Conservation (phyloP, 208 protist species). For the Acanthamoeba triangularis region DNA sequence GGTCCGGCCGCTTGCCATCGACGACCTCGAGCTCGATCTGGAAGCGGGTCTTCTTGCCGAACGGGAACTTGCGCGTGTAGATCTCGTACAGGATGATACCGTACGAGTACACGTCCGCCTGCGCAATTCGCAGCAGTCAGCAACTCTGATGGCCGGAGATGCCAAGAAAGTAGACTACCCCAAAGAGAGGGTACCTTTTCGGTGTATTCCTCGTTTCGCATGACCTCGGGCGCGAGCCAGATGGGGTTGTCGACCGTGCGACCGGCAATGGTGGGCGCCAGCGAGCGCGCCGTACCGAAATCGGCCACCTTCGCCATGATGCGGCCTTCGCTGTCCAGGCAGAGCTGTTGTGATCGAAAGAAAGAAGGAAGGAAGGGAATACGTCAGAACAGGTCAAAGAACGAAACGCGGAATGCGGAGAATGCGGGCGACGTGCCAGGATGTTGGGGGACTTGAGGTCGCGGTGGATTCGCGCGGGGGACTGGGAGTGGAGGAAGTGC, state of each 20-base stretch:
- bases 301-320: conserved; percentile 80
- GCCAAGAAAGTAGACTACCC: no score
- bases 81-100: conserved; percentile 81
- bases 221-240: conserved; percentile 85
- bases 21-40: conserved; percentile 73
- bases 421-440: not conserved
- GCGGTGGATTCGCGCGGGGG: conserved; percentile 42
- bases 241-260: conserved; percentile 72
- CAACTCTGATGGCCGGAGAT: no score
- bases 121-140: no score
- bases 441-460: conserved; percentile 38
- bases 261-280: conserved; percentile 70
- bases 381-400: no score
- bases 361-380: not conserved
- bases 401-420: not conserved
- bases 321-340: no score
- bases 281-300: conserved; percentile 80
- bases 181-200: no score
- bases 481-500: conserved; percentile 61
- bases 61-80: conserved; percentile 35
- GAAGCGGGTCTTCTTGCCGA: conserved; percentile 50
- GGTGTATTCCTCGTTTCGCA: conserved; percentile 82
- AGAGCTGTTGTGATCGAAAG: no score
- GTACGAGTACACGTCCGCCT: conserved; percentile 82
- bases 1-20: not conserved